Evolutionary conservation across 2,329 filamentous ascomycete genomes (phyloP), one percentile per base, ranked within the genome.

Genomic region (Hypoxylon sp.): DNA sequence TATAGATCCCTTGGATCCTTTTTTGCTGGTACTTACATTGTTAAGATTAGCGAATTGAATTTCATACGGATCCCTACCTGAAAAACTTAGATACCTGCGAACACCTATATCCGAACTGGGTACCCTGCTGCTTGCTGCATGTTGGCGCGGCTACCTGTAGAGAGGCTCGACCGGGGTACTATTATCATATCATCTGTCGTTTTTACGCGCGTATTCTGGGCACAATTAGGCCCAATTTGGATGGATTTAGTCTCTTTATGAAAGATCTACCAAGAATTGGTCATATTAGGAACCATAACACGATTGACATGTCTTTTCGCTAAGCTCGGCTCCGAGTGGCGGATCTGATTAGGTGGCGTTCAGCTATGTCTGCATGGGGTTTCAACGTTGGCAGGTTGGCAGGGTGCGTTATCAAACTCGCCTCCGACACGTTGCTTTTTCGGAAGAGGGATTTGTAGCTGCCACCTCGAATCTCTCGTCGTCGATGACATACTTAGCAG

Each of bases 281-380:
- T 47, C 19, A 24, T 1, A 2, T 17, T 22, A 28, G 10, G 22
- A 5, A 15, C 5, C 19, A 34, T 13, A 13, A 13, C 11, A 34
- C 32, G 11, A 34, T 11, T 5, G 20, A 32, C 55, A 32, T 53
- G 54, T 32, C 7, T 17, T 17, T 26, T 43, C 51, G 60, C 61
- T 59, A 62, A 58, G 2, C 39, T 60, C 62, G 65, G 58, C 43
- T 60, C 46, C 43, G 58, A 65, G 39, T 19, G 20, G 19, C 13
- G 51, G 28, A 24, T 64, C 15, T 55, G 47, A 54, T 52, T 55
- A 26, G 47, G 56, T 59, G 64, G 64, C 61, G 54, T 59, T 17
- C 19, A 57, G 48, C 50, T 49, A 49, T 48, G 47, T 50, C 41
- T 58, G 56, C 60, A 67, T 56, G 32, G 32, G 52, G 55, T 41